Evolutionary conservation across 495 filamentous ascomycete species (phyloP).

Genomic region (Penicillium coffeae): DNA sequence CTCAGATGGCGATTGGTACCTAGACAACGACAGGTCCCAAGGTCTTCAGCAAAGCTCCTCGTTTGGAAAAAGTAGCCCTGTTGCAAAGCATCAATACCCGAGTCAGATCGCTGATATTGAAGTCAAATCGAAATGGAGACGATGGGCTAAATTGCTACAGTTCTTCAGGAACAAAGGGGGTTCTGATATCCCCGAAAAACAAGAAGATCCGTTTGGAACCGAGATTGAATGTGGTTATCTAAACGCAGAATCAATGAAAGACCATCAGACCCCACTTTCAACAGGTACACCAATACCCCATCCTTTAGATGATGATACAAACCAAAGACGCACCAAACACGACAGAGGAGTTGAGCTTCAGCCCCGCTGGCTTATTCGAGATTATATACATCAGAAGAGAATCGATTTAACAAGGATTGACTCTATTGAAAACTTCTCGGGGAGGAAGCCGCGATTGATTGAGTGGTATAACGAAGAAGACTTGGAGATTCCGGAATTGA

Average conservation of each 20-base stretch:
- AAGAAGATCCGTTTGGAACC: background rate
- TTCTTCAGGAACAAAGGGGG: background rate
- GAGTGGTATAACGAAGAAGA: slow-evolving; percentile 8
- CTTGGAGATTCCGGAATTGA: slow-evolving; percentile 1
- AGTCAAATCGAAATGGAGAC: background rate
- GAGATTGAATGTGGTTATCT: background rate
- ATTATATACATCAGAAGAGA: slow-evolving; percentile 3
- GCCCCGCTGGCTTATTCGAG: slow-evolving; percentile 4
- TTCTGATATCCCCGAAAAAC: background rate
- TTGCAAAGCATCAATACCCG: background rate
- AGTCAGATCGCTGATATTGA: background rate
- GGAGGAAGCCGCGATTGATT: background rate
- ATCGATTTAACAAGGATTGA: background rate
- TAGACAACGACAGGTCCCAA: background rate
- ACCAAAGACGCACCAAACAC: background rate
- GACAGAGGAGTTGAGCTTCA: slow-evolving; percentile 1
- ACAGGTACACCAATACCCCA: no score
- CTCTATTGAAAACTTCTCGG: background rate
- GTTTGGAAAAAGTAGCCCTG: no score
- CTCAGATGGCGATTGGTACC: slow-evolving; percentile 5
- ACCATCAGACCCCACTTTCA: no score
- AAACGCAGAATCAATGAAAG: background rate
- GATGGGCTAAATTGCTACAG: background rate
- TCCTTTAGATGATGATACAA: no score
- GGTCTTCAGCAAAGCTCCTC: no score